phyloP scores from a whole-genome alignment of 129 eudicot genomes.

The Dittrichia graveolens region DNA sequence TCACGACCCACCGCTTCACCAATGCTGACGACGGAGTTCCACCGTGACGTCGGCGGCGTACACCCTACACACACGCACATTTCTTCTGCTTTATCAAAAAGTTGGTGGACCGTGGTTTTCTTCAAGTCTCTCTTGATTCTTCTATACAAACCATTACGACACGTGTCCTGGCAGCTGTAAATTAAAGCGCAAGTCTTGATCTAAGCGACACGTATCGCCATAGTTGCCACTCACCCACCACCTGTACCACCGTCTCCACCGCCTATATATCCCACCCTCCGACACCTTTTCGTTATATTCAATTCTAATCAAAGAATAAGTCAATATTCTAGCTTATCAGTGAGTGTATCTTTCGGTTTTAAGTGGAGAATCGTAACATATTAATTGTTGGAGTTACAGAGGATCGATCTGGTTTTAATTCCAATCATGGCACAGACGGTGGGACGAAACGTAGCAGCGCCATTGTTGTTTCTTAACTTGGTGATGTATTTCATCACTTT shows the following conservation, averaged over 20 bases:
- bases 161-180: constrained; percentile 35
- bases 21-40: constrained; percentile 19
- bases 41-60: constrained; percentile 20
- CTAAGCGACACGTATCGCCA: constrained; percentile 27
- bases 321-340: too few species aligned
- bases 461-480: constrained; percentile 83
- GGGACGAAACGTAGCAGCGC: constrained; percentile 80
- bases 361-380: constrained; percentile 21
- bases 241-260: constrained; percentile 3
- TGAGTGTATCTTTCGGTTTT: background rate
- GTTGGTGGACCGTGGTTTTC: background rate
- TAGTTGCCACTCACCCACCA: constrained; percentile 26
- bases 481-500: constrained; percentile 67
- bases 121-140: background rate
- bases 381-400: constrained; percentile 16
- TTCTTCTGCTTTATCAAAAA: constrained; percentile 9
- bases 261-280: constrained; percentile 7
- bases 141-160: background rate
- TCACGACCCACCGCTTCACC: constrained; percentile 25
- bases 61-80: background rate
- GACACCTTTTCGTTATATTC: constrained; percentile 10
- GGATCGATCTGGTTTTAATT: background rate
- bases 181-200: constrained; percentile 5
- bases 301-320: background rate
- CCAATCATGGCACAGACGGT: constrained; percentile 58